These are phyloP conservation scores for Naganishia sp. DNA, from an alignment of 1,284 basidiomycete species.

Conservation along the genomic window DNA sequence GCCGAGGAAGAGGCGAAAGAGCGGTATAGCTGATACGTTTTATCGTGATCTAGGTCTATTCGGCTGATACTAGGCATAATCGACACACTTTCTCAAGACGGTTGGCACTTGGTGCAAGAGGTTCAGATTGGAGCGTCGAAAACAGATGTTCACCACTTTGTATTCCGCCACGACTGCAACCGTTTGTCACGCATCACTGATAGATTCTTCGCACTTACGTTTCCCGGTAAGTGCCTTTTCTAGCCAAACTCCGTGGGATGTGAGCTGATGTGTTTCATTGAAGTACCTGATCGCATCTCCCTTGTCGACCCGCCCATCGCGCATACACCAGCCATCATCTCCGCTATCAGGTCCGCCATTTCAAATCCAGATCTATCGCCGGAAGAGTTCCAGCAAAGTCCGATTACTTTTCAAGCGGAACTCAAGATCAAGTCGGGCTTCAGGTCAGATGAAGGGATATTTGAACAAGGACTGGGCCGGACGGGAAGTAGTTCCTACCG, in stretches of 20 bases:
- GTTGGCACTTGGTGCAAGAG: conserved; percentile 24
- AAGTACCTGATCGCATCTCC: conserved; percentile 42
- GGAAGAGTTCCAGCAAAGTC: not conserved
- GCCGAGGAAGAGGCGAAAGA: not conserved
- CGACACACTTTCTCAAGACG: conserved; percentile 10
- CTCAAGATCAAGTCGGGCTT: not conserved
- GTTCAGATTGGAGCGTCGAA: conserved; percentile 17
- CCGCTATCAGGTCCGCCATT: conserved; percentile 27
- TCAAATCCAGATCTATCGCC: not conserved
- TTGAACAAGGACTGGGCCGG: not conserved
- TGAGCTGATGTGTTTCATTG: too few relatives aligned
- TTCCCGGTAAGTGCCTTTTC: conserved; percentile 20
- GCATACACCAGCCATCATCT: conserved; percentile 36
- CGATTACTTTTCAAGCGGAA: not conserved
- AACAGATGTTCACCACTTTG: conserved; percentile 24
- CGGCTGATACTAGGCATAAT: conserved; percentile 17
- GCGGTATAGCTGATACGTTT: not conserved
- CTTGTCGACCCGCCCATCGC: conserved; percentile 41
- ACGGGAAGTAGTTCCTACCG: not conserved
- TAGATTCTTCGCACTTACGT: conserved; percentile 27
- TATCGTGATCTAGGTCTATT: conserved; percentile 11
- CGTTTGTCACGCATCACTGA: not conserved
- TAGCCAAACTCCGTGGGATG: not conserved
- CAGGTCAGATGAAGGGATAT: not conserved
- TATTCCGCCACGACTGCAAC: conserved; percentile 22